Percentiles rank a stretch among this genome's conserved stretches.
Evolutionary conservation across 1,139 yeast genomes (phyloP).

Genomic region (Lipomyces yarrowii): DNA sequence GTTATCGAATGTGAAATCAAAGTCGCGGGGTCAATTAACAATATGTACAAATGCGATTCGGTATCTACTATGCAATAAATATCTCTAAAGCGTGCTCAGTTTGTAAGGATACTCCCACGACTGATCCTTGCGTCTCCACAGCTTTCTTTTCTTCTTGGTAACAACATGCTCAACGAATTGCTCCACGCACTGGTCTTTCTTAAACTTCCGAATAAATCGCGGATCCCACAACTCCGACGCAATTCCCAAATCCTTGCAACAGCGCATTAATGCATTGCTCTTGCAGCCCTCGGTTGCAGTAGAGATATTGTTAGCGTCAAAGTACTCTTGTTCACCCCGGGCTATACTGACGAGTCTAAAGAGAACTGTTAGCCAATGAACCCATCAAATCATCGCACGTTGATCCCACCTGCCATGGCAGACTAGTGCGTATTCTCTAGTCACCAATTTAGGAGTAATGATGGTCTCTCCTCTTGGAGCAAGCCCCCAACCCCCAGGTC

Average conservation of each 20-base stretch:
- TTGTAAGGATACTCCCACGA: conserved; percentile 81
- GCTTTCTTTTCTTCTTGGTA: conserved; percentile 81
- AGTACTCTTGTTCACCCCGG: conserved; percentile 94
- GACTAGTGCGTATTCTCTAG: conserved; percentile 86
- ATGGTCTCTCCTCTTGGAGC: conserved; percentile 89
- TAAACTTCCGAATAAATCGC: conserved; percentile 76
- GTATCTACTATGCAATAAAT: neutral
- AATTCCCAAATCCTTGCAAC: conserved; percentile 94
- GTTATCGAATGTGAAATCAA: neutral
- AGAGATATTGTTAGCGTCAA: conserved; percentile 82
- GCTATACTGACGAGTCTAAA: conserved; percentile 79
- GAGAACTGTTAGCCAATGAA: neutral
- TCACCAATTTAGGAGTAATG: conserved; percentile 64
- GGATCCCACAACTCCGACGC: conserved; percentile 99
- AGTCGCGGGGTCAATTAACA: neutral
- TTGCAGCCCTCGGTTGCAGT: conserved; percentile 98
- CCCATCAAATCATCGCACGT: neutral
- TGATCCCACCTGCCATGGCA: conserved; percentile 63
- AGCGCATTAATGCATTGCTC: conserved; percentile 94
- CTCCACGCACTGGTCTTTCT: conserved; percentile 74
- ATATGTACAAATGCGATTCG: neutral
- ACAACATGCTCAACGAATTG: conserved; percentile 83
- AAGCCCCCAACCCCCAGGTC: conserved; percentile 99
- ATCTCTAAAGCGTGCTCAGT: conserved; percentile 28
- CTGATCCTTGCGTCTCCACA: conserved; percentile 81